These are phyloP conservation scores for Mrakiaceae sp. DNA, from an alignment of 1,284 basidiomycete genomes.

Conservation along the genomic window DNA sequence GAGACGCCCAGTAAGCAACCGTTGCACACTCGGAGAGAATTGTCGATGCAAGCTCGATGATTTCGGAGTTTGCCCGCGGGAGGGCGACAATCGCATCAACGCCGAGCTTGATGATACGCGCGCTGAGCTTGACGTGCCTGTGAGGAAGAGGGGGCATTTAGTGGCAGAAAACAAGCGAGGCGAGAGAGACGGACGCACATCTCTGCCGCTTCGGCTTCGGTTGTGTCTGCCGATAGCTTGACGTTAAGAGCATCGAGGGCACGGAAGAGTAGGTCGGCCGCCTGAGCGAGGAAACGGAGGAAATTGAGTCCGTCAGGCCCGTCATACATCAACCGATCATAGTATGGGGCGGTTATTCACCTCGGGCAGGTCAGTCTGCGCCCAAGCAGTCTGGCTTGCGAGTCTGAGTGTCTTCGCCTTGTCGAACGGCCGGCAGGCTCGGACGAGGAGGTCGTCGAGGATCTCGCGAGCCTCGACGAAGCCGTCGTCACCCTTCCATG, in stretches of 20 bases:
- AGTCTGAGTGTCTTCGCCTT: too few relatives aligned
- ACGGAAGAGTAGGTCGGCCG: conserved; percentile 26
- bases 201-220: conserved; percentile 44
- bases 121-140: conserved; percentile 43
- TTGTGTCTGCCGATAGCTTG: conserved; percentile 41
- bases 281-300: too few relatives aligned
- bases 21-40: conserved; percentile 50
- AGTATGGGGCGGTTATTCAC: too few relatives aligned
- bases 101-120: background rate
- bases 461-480: too few relatives aligned
- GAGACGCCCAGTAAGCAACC: conserved; percentile 48
- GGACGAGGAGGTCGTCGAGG: too few relatives aligned
- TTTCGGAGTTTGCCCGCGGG: conserved; percentile 47
- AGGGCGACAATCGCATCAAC: conserved; percentile 48
- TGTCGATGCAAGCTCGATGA: conserved; percentile 49
- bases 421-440: too few relatives aligned
- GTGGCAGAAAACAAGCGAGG: too few relatives aligned
- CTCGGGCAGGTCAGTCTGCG: too few relatives aligned
- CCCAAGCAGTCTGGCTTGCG: too few relatives aligned
- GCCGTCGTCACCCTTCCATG: conserved; percentile 46
- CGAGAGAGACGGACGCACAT: conserved; percentile 28
- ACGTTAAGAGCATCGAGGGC: conserved; percentile 52
- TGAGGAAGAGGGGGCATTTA: too few relatives aligned
- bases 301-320: too few relatives aligned
- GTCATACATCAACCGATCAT: too few relatives aligned